Conservation (phyloP, 306 rosid genomes). For the Dalbergia cochinchinensis region DNA sequence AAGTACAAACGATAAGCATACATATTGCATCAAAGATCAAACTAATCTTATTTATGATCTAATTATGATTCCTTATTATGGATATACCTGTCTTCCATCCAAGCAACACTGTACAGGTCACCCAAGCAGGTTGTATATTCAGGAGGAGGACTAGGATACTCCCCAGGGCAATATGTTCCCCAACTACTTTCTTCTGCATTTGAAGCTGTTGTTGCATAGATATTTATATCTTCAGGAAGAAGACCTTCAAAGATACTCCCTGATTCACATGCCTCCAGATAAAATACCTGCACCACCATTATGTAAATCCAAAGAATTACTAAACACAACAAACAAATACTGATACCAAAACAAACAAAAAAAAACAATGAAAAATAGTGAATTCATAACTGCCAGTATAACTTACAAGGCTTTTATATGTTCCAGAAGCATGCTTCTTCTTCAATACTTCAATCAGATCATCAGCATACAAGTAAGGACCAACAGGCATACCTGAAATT, state of each 20-base stretch:
- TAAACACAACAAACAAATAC: slow-evolving; percentile 11
- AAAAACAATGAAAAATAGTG: not conserved
- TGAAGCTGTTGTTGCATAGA: slow-evolving; percentile 92
- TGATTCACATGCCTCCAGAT: slow-evolving; percentile 98
- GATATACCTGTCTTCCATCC: slow-evolving; percentile 97
- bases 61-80: not conserved
- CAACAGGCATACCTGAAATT: slow-evolving; percentile 84
- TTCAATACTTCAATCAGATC: slow-evolving; percentile 80
- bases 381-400: slow-evolving; percentile 17
- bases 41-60: too few species aligned
- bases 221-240: slow-evolving; percentile 83
- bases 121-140: slow-evolving; percentile 96
- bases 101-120: slow-evolving; percentile 92
- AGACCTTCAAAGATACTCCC: slow-evolving; percentile 99
- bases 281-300: slow-evolving; percentile 77
- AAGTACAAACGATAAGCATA: too few species aligned
- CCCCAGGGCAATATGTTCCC: slow-evolving; percentile 99
- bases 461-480: slow-evolving; percentile 76
- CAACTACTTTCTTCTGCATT: slow-evolving; percentile 98
- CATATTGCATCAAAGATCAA: too few species aligned
- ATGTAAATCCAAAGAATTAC: slow-evolving; percentile 23
- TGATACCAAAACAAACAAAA: slow-evolving; percentile 21
- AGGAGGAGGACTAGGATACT: slow-evolving; percentile 87
- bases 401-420: slow-evolving; percentile 80
- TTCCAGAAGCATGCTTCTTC: slow-evolving; percentile 87